Percentiles rank a stretch among this genome's conserved stretches.
phyloP scores from a whole-genome alignment of 2,329 filamentous ascomycete species.

The Scopulariopsis brevicaulis region DNA sequence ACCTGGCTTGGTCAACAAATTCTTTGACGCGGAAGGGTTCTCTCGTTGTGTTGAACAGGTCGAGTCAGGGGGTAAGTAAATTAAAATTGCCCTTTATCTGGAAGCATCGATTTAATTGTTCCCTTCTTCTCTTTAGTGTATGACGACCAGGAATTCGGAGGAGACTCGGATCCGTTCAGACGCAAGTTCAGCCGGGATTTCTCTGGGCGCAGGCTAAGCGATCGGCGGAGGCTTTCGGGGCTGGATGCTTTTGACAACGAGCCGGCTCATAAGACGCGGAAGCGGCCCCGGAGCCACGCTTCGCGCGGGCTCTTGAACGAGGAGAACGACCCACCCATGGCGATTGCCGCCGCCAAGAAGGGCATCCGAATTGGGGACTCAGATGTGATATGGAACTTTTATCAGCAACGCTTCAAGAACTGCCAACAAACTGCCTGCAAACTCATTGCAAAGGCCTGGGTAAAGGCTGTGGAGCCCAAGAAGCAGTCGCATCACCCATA shows the following conservation, averaged over 20 bases:
- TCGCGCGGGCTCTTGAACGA: conserved; percentile 24
- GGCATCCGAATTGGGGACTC: conserved; percentile 41
- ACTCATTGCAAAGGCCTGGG: conserved; percentile 62
- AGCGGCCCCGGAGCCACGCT: conserved; percentile 17
- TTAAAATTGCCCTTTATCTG: background rate
- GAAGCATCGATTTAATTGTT: background rate
- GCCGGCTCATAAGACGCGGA: conserved; percentile 19
- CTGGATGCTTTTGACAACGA: conserved; percentile 1
- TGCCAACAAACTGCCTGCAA: conserved; percentile 65
- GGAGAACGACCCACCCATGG: conserved; percentile 28
- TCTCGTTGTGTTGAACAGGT: conserved; percentile 5
- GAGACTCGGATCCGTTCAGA: background rate
- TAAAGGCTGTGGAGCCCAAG: conserved; percentile 64
- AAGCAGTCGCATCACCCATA: conserved; percentile 69
- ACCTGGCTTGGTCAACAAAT: conserved; percentile 26
- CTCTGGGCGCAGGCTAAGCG: background rate
- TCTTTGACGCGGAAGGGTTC: conserved; percentile 34
- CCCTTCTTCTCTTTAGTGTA: background rate
- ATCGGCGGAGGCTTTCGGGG: background rate
- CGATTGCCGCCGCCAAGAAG: conserved; percentile 23
- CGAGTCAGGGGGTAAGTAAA: background rate
- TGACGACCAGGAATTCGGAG: background rate
- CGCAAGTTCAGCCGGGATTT: background rate
- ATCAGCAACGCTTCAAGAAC: conserved; percentile 48
- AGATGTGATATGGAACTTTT: conserved; percentile 45